A percentile compares a stretch with the other conserved stretches of the same genome.
Evolutionary conservation across 106 monocot genomes (phyloP).

Genomic region (Platanthera guangdongensis): DNA sequence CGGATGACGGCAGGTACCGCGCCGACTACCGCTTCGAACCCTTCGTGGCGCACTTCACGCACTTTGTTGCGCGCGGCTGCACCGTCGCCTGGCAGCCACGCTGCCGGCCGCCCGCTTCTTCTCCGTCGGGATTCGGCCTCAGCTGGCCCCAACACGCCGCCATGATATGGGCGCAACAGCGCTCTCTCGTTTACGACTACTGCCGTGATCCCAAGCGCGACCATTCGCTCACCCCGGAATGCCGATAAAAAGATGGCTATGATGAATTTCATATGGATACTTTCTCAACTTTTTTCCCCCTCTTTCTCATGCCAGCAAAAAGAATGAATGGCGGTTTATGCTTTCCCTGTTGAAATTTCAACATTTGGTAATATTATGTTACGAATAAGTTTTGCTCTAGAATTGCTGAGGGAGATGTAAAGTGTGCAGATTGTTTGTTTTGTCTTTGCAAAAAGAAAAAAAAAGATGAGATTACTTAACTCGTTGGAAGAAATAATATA

Average conservation of each 20-base stretch:
- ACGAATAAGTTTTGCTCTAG: no score
- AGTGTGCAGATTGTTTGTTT: no score
- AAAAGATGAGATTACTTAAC: no score
- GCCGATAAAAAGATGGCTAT: constrained; percentile 1
- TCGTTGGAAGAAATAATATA: no score
- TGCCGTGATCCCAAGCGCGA: constrained; percentile 36
- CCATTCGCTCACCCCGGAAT: constrained; percentile 40
- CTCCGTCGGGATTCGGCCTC: constrained; percentile 24
- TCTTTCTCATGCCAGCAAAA: no score
- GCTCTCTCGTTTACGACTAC: constrained; percentile 46
- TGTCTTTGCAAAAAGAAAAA: no score
- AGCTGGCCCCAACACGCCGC: constrained; percentile 27
- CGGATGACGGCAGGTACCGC: constrained; percentile 42
- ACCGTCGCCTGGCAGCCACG: constrained; percentile 11
- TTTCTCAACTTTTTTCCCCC: no score
- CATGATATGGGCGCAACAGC: constrained; percentile 37
- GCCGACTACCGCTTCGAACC: constrained; percentile 42
- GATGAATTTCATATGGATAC: no score
- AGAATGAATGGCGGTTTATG: no score
- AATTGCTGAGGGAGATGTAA: no score
- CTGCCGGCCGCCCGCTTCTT: constrained; percentile 34
- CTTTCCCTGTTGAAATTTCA: no score
- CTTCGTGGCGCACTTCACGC: constrained; percentile 29
- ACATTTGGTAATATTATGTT: no score
- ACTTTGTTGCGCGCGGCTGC: constrained; percentile 29